These are phyloP conservation scores for Plasmopara halstedii DNA, from an alignment of 352 stramenopile genomes.

Conservation along the genomic window DNA sequence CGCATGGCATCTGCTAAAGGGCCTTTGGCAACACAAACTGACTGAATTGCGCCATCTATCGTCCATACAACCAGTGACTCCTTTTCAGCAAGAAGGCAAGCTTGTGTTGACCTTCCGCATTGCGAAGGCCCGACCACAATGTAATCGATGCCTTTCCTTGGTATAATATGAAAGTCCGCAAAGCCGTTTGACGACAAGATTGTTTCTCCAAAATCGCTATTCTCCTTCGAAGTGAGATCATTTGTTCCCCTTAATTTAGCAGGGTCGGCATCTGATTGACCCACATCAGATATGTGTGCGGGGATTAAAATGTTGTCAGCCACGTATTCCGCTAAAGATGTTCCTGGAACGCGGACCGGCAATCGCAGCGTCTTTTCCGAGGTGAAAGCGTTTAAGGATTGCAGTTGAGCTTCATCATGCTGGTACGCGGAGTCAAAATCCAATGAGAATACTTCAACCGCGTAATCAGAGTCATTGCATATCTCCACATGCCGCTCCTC, in stretches of 20 bases:
- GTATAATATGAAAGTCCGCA: conserved; percentile 3
- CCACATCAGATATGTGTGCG: conserved; percentile 6
- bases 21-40: conserved; percentile 22
- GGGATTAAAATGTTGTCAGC: conserved; percentile 30
- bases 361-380: conserved; percentile 65
- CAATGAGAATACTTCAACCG: conserved; percentile 88
- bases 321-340: conserved; percentile 55
- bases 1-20: conserved; percentile 37
- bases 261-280: neutral
- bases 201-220: neutral
- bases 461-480: conserved; percentile 82
- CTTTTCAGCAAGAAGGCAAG: conserved; percentile 61
- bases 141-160: conserved; percentile 59
- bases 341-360: conserved; percentile 57
- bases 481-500: conserved; percentile 62
- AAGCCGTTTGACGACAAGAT: neutral
- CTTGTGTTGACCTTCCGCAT: conserved; percentile 76
- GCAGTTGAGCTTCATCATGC: conserved; percentile 82
- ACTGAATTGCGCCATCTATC: conserved; percentile 63
- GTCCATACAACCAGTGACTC: conserved; percentile 60
- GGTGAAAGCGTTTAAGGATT: conserved; percentile 42
- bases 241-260: neutral
- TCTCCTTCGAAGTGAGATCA: conserved; percentile 1
- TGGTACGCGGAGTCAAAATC: conserved; percentile 84
- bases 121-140: conserved; percentile 71